Evolutionary conservation across 1,284 basidiomycete genomes (phyloP).

Genomic region (Peniophora sp.): DNA sequence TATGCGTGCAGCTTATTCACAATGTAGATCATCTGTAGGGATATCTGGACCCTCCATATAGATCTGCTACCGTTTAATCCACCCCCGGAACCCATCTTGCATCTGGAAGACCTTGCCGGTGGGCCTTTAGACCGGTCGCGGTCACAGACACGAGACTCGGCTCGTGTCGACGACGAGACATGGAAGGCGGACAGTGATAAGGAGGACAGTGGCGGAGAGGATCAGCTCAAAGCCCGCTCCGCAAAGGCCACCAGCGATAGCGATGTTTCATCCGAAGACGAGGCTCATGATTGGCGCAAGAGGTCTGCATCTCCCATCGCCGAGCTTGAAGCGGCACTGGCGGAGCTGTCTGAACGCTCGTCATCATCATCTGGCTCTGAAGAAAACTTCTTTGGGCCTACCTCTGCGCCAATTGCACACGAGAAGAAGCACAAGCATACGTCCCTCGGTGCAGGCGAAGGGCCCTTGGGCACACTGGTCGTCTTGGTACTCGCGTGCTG

Average conservation of each 20-base stretch:
- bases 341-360: constrained; percentile 42
- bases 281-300: too few relatives aligned
- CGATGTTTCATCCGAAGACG: constrained; percentile 13
- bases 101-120: constrained; percentile 26
- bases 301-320: constrained; percentile 9
- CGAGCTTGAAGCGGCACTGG: constrained; percentile 45
- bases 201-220: constrained; percentile 12
- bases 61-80: constrained; percentile 53
- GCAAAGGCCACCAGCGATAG: not conserved
- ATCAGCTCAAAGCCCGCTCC: not conserved
- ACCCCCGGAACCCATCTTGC: constrained; percentile 49
- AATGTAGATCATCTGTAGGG: constrained; percentile 63
- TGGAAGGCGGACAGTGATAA: constrained; percentile 13
- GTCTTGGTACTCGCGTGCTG: constrained; percentile 69
- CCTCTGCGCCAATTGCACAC: constrained; percentile 9
- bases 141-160: not conserved
- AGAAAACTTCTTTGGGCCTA: constrained; percentile 14
- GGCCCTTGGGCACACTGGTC: constrained; percentile 52
- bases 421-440: constrained; percentile 10
- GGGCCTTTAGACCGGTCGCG: not conserved
- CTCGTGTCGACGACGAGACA: constrained; percentile 1
- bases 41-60: constrained; percentile 77
- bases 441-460: constrained; percentile 30
- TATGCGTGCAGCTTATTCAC: constrained; percentile 1
- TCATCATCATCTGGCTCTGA: constrained; percentile 37